Evolutionary conservation across 148 eudicot genomes (phyloP).

Genomic region (Heliamphora exappendiculata): DNA sequence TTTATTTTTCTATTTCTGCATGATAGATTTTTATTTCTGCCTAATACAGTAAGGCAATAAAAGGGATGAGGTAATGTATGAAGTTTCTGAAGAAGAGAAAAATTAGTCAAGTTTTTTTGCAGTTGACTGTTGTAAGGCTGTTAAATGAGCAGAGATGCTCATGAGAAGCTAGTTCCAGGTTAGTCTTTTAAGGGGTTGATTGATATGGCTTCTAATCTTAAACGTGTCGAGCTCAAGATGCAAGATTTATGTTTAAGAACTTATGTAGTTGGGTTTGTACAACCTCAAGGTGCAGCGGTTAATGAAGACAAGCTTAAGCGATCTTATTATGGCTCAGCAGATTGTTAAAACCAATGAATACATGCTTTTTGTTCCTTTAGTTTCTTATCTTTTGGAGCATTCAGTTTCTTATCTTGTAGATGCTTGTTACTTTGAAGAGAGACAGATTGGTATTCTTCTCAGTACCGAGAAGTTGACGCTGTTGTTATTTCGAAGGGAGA

Average conservation of each 20-base stretch:
- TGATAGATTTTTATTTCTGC: neutral
- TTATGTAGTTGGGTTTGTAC: neutral
- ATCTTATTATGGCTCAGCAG: neutral
- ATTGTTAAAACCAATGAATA: neutral
- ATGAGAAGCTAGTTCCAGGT: neutral
- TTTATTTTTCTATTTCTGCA: neutral
- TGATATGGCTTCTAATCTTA: neutral
- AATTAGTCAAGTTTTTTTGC: neutral
- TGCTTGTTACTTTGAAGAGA: neutral
- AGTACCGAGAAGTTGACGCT: no score
- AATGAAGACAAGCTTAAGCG: no score
- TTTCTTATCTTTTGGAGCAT: no score
- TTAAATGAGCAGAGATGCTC: neutral
- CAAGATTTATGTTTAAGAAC: neutral
- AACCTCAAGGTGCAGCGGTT: no score
- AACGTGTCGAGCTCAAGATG: neutral
- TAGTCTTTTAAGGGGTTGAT: neutral
- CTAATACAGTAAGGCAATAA: no score
- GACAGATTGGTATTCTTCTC: neutral
- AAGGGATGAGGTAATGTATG: no score
- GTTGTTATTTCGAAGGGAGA: no score
- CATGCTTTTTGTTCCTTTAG: neutral
- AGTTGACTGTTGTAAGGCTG: neutral
- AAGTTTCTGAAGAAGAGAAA: no score
- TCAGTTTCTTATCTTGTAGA: neutral